A percentile compares a stretch with the other conserved stretches of the same genome.
These are phyloP conservation scores for Trichocladium antarcticum DNA, from an alignment of 495 filamentous ascomycete species.

Conservation along the genomic window DNA sequence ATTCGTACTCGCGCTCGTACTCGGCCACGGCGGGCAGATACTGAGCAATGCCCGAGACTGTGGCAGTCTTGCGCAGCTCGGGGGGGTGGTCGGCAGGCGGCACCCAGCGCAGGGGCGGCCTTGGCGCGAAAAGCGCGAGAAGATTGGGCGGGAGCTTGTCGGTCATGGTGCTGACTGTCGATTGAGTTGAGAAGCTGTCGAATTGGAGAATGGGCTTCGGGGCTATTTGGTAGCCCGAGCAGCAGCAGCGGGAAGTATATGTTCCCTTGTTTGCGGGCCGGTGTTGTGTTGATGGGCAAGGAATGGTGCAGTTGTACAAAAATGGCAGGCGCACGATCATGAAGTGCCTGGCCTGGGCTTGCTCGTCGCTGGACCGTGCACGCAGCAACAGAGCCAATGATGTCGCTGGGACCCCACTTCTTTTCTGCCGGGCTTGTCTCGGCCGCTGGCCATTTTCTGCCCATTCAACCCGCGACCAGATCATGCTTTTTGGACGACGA, in stretches of 20 bases:
- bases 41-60: slow-evolving; percentile 59
- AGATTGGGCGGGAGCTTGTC: slow-evolving; percentile 90
- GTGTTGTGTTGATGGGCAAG: background rate
- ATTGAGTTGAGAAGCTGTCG: no score
- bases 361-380: background rate
- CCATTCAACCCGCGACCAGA: slow-evolving; percentile 8
- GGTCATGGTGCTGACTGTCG: slow-evolving; percentile 50
- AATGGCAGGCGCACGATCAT: background rate
- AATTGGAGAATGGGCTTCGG: no score
- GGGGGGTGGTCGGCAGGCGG: slow-evolving; percentile 73
- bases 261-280: background rate
- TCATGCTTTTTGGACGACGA: slow-evolving; percentile 16
- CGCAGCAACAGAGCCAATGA: background rate
- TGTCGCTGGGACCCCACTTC: background rate
- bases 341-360: background rate
- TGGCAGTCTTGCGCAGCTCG: slow-evolving; percentile 63
- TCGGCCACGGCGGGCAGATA: slow-evolving; percentile 59
- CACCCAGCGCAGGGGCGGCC: slow-evolving; percentile 83
- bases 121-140: slow-evolving; percentile 84
- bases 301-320: background rate
- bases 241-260: background rate
- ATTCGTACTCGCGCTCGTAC: slow-evolving; percentile 61
- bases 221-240: no score
- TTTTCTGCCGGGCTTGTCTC: slow-evolving; percentile 3
- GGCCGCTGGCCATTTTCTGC: slow-evolving; percentile 10